Evolutionary conservation across 257 asterid genomes (phyloP), one percentile per base, ranked within the genome.

Genomic region (Perilla frutescens): DNA sequence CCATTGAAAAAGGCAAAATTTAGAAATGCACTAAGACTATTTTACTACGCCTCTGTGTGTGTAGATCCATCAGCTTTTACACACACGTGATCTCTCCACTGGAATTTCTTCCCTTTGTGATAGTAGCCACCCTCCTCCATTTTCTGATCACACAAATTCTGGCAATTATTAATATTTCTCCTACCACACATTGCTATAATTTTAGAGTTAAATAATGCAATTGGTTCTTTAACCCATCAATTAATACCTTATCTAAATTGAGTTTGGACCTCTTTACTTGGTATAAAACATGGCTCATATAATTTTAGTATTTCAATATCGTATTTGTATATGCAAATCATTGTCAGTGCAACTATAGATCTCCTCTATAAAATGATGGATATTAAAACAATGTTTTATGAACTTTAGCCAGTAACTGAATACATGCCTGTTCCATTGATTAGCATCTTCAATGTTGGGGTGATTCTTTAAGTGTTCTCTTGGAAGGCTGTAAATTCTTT

Each of bases 381-480:
- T 49, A 64, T 61, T 49, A 36, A 4, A 13, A 60, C 39, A 61
- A 14, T 61, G 13, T 50, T 66, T 20, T 40, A 53, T 12, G 44
- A 57, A 55, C 60, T 26, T 59, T 79, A 61, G 69, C 62, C 50
- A 20, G 29, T 49, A 32, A 40, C 20, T 70, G 58, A 20, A 14
- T 44, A 15, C 39, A 45, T 37, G 40, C 48, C 9, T 67, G 48
- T 59, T 65, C 48, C 39, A 5, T 60, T 57, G 66, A 48, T 68
- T 61, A 60, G 12, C 56, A 68, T 66, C 75, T 59, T 76, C 13
- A 66, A 65, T 11, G 48, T 60, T 48, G 34, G 71, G 59, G 77
- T 47, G 29, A 14, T 20, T 68, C 41, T 48, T 48, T 64, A 45
- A 64, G 73, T 29, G 36, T 54, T 74, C 58, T 48, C 34, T 53